A percentile compares a stretch with the other conserved stretches of the same genome.
Evolutionary conservation across 1,284 basidiomycete genomes (phyloP).

Genomic region (Ganoderma multipileum): DNA sequence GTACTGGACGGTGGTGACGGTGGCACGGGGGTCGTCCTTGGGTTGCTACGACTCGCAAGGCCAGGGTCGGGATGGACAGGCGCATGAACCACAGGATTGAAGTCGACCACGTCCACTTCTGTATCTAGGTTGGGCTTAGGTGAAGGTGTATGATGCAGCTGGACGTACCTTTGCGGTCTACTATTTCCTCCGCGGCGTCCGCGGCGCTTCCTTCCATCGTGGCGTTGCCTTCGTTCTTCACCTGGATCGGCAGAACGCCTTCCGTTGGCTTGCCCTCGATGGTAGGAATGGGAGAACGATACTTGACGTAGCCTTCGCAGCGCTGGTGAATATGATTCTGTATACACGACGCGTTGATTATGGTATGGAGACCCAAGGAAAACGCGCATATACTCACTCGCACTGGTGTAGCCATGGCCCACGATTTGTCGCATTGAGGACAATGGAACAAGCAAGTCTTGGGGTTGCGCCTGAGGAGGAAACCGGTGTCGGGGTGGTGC

Average conservation of each 20-base stretch:
- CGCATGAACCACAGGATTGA: not conserved
- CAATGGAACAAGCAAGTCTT: slow-evolving; percentile 25
- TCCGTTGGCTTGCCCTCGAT: not conserved
- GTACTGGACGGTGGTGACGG: slow-evolving; percentile 2
- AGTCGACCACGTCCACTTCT: not conserved
- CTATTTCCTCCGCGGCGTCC: not conserved
- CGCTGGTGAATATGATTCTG: slow-evolving; percentile 21
- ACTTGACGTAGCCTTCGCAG: slow-evolving; percentile 25
- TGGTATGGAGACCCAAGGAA: not conserved
- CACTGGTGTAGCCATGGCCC: slow-evolving; percentile 19
- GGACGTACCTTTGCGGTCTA: not conserved
- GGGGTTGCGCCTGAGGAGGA: slow-evolving; percentile 22
- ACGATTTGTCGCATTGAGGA: slow-evolving; percentile 22
- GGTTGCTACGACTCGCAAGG: not conserved
- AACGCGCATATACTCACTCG: slow-evolving; percentile 23
- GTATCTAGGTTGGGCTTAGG: not conserved
- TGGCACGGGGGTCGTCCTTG: not conserved
- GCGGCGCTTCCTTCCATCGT: not conserved
- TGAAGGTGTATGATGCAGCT: too few species aligned
- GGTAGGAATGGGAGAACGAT: slow-evolving; percentile 3
- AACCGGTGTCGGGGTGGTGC: slow-evolving; percentile 14
- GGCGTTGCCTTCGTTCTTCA: not conserved
- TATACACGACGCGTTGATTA: not conserved
- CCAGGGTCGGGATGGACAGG: not conserved
- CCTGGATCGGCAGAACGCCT: not conserved